Base-by-base conservation (phyloP, 2,329 filamentous ascomycete genomes). In the Claviceps africana region DNA sequence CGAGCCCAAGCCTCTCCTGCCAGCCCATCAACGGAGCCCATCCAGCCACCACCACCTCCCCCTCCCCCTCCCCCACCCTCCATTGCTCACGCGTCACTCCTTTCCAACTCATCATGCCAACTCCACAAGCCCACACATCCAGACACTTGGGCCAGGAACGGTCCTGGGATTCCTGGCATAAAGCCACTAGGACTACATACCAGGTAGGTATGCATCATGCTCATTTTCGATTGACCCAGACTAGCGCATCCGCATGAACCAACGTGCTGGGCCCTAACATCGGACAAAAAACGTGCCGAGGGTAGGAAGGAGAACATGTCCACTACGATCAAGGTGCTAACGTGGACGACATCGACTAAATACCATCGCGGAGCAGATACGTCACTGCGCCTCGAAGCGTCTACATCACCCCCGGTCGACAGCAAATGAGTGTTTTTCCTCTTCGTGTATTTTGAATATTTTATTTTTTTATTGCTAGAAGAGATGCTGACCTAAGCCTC, bases 231-330 rank as follows among this genome's bases (percentile, higher is more conserved):
- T 48, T 40, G 47, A 55, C 53, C 37, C 21, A 48, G 51, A 47
- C 51, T 55, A 55, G 53, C 51, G 53, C 47, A 50, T 44, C 51
- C 51, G 48, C 45, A 13, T 49, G 51, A 55, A 53, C 53, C 53
- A 53, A 45, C 30, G 21, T 28, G 51, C 44, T 46, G 53, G 53
- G 51, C 35, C 53, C 45, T 53, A 51, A 53, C 42, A 39, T 28
- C 51, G 46, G 43, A 42, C 48, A 51, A 48, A 44, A 51, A 50
- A 52, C 47, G 48, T 48, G 53, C 53, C 53, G 44, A 46, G 15
- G 13, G 15, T 43, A 50, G 28, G 47, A 30, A 44, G 30, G 40
- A 49, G 44, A 31, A 25, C 47, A 49, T 45, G 40, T 42, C 42
- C 47, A 33, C 47, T 35, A 33, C 31, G 47, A 53, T 42, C 28